A percentile compares a stretch with the other conserved stretches of the same genome.
Conservation (phyloP, 495 filamentous ascomycete species). For the Cladorrhinum samala region DNA sequence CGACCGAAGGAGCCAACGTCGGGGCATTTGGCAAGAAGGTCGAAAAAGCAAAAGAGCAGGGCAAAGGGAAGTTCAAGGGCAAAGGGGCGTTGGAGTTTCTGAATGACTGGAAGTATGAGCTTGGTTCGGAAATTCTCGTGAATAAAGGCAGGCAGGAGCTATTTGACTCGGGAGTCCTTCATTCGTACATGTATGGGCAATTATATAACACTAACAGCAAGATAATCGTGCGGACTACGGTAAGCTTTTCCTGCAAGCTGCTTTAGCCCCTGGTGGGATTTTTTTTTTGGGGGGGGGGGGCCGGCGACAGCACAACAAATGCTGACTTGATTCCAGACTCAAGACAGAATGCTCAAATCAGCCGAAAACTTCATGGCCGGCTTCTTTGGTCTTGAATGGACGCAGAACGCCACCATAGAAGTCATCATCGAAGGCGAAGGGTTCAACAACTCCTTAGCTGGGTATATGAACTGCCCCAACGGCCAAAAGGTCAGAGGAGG, state of each 20-base stretch:
- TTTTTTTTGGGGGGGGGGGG: neutral
- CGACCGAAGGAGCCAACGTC: conserved; percentile 54
- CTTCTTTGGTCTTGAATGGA: conserved; percentile 59
- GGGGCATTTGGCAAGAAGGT: conserved; percentile 54
- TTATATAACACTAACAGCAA: conserved; percentile 56
- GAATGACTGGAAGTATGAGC: conserved; percentile 59
- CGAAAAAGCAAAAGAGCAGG: conserved; percentile 42
- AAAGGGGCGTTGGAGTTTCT: conserved; percentile 55
- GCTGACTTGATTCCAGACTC: conserved; percentile 43
- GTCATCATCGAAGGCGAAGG: conserved; percentile 56
- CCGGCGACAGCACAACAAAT: neutral
- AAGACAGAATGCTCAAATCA: conserved; percentile 67
- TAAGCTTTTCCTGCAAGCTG: conserved; percentile 24
- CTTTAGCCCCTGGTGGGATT: conserved; percentile 46
- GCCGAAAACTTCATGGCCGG: conserved; percentile 68
- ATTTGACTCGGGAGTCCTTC: conserved; percentile 60
- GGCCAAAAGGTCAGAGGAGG: conserved; percentile 49
- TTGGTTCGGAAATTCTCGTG: conserved; percentile 63
- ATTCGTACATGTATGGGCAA: conserved; percentile 56
- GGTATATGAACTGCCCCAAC: conserved; percentile 45
- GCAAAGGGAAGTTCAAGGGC: conserved; percentile 47
- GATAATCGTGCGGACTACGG: conserved; percentile 56
- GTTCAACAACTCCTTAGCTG: conserved; percentile 67
- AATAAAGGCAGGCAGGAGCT: conserved; percentile 52
- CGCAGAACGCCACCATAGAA: conserved; percentile 51